Conservation (phyloP, 352 stramenopile species). For the Phytophthora crassamura region DNA sequence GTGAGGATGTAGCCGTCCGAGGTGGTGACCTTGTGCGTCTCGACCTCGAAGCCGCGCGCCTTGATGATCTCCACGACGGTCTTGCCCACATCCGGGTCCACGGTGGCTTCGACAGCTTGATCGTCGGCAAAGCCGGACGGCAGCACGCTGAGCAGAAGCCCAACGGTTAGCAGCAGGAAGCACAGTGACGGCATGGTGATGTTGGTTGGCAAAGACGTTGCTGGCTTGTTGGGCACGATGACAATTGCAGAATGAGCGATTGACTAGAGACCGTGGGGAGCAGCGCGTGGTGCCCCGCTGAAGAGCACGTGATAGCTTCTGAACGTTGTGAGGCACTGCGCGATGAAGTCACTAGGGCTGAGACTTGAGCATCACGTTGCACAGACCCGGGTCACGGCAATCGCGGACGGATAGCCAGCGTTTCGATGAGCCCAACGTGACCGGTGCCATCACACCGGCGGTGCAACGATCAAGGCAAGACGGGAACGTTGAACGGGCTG, state of each 20-base stretch:
- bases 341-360: neutral
- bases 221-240: conserved; percentile 7
- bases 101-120: conserved; percentile 22
- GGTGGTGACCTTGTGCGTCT: conserved; percentile 56
- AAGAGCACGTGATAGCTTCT: conserved; percentile 1
- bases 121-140: conserved; percentile 15
- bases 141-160: conserved; percentile 18
- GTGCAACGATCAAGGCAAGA: conserved; percentile 21
- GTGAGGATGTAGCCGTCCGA: conserved; percentile 61
- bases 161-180: conserved; percentile 15
- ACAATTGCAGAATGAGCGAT: conserved; percentile 19
- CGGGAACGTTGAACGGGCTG: neutral
- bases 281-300: neutral
- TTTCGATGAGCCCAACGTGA: conserved; percentile 22
- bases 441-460: neutral
- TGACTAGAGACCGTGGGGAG: neutral
- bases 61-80: conserved; percentile 33
- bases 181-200: conserved; percentile 2
- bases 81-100: conserved; percentile 34
- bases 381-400: neutral
- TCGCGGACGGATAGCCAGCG: neutral
- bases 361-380: neutral
- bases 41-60: conserved; percentile 48
- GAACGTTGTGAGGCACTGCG: neutral
- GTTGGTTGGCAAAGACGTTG: neutral